These are phyloP conservation scores for Boletellus sp. DNA, from an alignment of 768 basidiomycete species.

Conservation along the genomic window DNA sequence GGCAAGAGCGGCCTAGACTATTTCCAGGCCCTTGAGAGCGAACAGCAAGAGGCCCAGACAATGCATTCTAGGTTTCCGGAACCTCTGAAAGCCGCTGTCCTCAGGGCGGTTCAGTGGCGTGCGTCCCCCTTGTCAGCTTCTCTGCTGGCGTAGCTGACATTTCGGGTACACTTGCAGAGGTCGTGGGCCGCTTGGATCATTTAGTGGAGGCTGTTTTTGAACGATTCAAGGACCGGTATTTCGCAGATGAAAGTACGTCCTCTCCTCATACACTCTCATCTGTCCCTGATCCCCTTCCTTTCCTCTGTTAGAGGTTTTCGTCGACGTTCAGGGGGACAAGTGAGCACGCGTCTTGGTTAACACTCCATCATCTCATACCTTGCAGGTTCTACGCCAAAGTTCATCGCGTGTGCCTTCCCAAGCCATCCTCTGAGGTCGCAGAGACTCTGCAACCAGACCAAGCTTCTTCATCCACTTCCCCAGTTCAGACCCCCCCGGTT, in stretches of 20 bases:
- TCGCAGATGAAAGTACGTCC: conserved; percentile 80
- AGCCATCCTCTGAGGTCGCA: conserved; percentile 40
- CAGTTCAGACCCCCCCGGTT: conserved; percentile 40
- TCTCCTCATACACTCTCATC: conserved; percentile 6
- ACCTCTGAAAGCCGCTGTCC: conserved; percentile 85
- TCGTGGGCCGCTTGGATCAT: conserved; percentile 93
- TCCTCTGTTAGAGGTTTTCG: conserved; percentile 63
- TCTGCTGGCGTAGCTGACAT: conserved; percentile 12
- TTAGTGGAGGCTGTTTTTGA: conserved; percentile 94
- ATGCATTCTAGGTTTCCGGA: conserved; percentile 92
- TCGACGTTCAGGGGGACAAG: conserved; percentile 88
- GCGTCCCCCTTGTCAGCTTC: conserved; percentile 38
- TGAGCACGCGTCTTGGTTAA: conserved; percentile 33
- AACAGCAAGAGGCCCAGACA: conserved; percentile 82
- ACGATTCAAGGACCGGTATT: conserved; percentile 95
- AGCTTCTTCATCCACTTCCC: conserved; percentile 42
- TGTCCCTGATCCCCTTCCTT: conserved; percentile 16
- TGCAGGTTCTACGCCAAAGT: conserved; percentile 79
- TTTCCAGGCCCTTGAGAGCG: conserved; percentile 90
- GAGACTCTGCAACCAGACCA: conserved; percentile 32
- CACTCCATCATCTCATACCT: conserved; percentile 14
- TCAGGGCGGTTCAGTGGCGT: conserved; percentile 97
- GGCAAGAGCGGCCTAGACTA: conserved; percentile 93
- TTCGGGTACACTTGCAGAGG: conserved; percentile 54
- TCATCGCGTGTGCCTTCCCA: conserved; percentile 72